Percentiles rank a stretch among this genome's conserved stretches.
These are phyloP conservation scores for Trichoderma sp. DNA, from an alignment of 2,329 filamentous ascomycete species.

Conservation along the genomic window DNA sequence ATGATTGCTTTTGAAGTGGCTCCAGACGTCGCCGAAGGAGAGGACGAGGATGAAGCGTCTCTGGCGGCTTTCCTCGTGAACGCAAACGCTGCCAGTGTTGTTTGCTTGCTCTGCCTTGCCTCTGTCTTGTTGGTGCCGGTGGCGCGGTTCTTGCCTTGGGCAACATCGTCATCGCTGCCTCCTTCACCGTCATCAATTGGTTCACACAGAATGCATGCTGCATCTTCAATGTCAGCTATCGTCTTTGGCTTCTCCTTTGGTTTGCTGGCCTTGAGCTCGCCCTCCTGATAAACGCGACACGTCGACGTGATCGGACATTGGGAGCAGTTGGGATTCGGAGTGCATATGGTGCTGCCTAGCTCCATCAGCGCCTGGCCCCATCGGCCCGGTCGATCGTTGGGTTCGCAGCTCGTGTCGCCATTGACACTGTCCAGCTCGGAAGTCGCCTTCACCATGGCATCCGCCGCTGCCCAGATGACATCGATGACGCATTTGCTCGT, in stretches of 20 bases:
- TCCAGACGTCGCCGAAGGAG: not conserved
- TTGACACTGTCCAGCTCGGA: constrained; percentile 43
- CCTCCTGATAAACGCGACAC: constrained; percentile 56
- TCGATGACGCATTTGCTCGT: constrained; percentile 56
- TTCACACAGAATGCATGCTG: constrained; percentile 51
- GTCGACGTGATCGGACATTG: constrained; percentile 54
- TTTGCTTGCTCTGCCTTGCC: constrained; percentile 36
- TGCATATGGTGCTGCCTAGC: constrained; percentile 63
- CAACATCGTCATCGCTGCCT: constrained; percentile 33
- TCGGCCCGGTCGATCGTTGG: constrained; percentile 56
- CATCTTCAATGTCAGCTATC: constrained; percentile 52
- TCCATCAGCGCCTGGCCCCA: constrained; percentile 70
- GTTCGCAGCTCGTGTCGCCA: constrained; percentile 32
- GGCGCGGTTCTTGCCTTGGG: constrained; percentile 12
- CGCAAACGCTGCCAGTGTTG: constrained; percentile 43
- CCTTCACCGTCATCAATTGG: constrained; percentile 45
- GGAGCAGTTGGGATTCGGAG: constrained; percentile 59
- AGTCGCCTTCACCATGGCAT: constrained; percentile 56
- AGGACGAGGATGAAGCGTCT: not conserved
- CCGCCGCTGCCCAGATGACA: constrained; percentile 60
- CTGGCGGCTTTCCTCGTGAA: constrained; percentile 35
- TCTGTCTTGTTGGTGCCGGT: constrained; percentile 23
- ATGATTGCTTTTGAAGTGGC: constrained; percentile 34
- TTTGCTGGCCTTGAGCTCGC: constrained; percentile 39
- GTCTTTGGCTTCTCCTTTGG: constrained; percentile 25